Evolutionary conservation across 768 basidiomycete genomes (phyloP).

Genomic region (Sarcodon sp.): DNA sequence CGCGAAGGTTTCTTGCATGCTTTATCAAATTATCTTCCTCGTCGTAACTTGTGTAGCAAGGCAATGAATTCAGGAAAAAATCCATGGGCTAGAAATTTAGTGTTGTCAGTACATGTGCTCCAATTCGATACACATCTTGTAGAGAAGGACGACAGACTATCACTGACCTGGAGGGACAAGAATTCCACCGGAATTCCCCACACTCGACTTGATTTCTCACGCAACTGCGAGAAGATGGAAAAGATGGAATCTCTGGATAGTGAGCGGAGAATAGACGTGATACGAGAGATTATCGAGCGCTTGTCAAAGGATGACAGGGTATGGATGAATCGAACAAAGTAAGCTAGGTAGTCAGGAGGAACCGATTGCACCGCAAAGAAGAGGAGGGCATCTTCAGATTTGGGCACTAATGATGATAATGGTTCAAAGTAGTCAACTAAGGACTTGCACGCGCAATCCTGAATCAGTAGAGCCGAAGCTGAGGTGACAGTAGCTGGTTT

Average conservation of each 20-base stretch:
- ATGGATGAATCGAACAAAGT: neutral
- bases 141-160: conserved; percentile 5
- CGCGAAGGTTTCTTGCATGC: too few relatives aligned
- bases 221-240: conserved; percentile 1
- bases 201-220: conserved; percentile 11
- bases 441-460: too few relatives aligned
- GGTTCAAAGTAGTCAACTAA: too few relatives aligned
- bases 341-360: conserved; percentile 1
- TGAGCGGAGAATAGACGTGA: neutral
- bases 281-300: neutral
- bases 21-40: neutral
- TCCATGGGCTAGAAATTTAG: conserved; percentile 4
- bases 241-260: neutral
- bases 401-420: too few relatives aligned
- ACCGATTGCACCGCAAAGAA: neutral
- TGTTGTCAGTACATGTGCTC: neutral
- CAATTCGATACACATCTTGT: neutral
- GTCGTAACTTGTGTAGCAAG: neutral
- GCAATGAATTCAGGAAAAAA: conserved; percentile 1
- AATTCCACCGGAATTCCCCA: conserved; percentile 23
- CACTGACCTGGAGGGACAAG: conserved; percentile 30
- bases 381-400: neutral
- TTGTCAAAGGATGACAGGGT: neutral
- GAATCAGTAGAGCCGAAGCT: too few relatives aligned
- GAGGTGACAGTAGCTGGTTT: too few relatives aligned